A percentile compares a stretch with the other conserved stretches of the same genome.
phyloP scores from a whole-genome alignment of 2,329 filamentous ascomycete genomes.

The Ascochyta viciae-villosae region DNA sequence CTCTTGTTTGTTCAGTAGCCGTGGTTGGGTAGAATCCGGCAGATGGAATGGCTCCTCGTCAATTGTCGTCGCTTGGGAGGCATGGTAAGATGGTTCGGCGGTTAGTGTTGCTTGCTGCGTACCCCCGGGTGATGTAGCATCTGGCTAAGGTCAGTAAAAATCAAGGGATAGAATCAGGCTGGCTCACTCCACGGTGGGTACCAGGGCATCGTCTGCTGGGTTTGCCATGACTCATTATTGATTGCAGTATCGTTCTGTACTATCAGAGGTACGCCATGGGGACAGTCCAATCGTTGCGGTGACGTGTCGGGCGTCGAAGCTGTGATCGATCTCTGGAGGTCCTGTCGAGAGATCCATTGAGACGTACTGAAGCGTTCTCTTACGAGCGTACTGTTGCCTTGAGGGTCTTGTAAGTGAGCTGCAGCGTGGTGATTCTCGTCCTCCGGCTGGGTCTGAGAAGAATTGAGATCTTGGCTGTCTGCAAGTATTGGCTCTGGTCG shows the following conservation, averaged over 20 bases:
- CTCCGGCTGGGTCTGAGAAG: neutral
- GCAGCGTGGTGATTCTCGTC: neutral
- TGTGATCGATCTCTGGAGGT: neutral
- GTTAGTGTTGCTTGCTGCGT: neutral
- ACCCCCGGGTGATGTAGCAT: neutral
- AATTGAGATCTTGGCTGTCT: slow-evolving; percentile 4
- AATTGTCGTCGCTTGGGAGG: slow-evolving; percentile 16
- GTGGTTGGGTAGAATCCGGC: neutral
- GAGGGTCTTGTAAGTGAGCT: neutral
- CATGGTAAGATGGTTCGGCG: neutral
- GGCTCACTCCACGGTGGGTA: slow-evolving; percentile 1
- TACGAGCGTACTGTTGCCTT: neutral
- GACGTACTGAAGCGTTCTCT: neutral
- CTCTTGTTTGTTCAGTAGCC: neutral
- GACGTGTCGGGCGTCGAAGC: neutral
- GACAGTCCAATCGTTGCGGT: neutral
- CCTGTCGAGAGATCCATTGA: neutral
- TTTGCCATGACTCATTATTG: slow-evolving; percentile 4
- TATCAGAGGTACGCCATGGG: neutral
- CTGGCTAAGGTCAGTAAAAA: neutral
- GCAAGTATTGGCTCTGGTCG: slow-evolving; percentile 5
- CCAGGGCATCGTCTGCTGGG: slow-evolving; percentile 7
- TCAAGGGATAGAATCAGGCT: neutral
- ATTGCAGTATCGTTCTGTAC: neutral
- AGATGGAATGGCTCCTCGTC: slow-evolving; percentile 1